Conservation (phyloP, 1,284 basidiomycete species). For the Microbotryum saponariae region DNA sequence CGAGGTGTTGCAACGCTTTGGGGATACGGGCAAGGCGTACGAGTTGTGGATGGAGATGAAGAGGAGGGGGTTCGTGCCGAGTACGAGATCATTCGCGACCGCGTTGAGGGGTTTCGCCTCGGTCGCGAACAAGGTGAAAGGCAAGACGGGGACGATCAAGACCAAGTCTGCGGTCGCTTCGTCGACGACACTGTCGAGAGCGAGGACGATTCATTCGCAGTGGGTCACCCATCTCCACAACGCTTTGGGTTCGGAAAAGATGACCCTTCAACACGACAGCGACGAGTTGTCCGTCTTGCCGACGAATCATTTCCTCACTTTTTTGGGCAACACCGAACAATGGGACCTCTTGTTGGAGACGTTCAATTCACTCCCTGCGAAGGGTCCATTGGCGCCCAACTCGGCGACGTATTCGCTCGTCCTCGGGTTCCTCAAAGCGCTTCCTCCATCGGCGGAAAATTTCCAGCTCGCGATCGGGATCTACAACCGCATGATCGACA, state of each 20-base stretch:
- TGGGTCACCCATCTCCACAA: slow-evolving; percentile 18
- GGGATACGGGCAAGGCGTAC: slow-evolving; percentile 9
- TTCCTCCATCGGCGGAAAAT: no score
- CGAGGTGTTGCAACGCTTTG: slow-evolving; percentile 7
- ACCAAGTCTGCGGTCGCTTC: neutral
- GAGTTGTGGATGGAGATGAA: slow-evolving; percentile 33
- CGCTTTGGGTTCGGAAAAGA: neutral
- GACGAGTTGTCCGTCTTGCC: slow-evolving; percentile 15
- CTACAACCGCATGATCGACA: neutral
- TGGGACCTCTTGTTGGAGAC: slow-evolving; percentile 9
- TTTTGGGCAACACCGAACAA: slow-evolving; percentile 10
- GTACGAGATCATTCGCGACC: slow-evolving; percentile 22
- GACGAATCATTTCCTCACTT: slow-evolving; percentile 25
- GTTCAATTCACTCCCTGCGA: slow-evolving; percentile 14
- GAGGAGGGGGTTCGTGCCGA: slow-evolving; percentile 25
- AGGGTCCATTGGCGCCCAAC: slow-evolving; percentile 5
- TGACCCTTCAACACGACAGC: neutral
- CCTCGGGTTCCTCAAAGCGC: slow-evolving; percentile 6
- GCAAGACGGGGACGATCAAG: neutral
- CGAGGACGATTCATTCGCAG: slow-evolving; percentile 25
- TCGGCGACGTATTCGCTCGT: slow-evolving; percentile 17
- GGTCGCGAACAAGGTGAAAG: neutral
- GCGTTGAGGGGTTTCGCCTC: slow-evolving; percentile 24
- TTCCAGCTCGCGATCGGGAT: no score
- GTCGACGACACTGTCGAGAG: slow-evolving; percentile 2